Evolutionary conservation across 2,329 filamentous ascomycete species (phyloP), one percentile per base, ranked within the genome.

Genomic region (Colletotrichum sp.): DNA sequence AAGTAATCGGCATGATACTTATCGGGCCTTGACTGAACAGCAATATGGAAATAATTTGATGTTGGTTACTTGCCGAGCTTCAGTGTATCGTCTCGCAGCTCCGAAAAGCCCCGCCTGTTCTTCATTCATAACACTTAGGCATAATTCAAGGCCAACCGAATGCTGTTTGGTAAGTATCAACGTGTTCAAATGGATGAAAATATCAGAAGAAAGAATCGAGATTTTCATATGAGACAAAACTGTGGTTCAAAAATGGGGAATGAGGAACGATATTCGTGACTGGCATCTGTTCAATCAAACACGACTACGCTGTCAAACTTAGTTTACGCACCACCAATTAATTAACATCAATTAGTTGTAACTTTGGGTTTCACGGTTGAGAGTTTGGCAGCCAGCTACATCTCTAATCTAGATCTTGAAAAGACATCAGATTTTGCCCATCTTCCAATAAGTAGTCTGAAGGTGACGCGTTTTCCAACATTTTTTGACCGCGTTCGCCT

Each of bases 201-300:
- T 0, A 49, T 13, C 44, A 21, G 18, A 0, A n/a, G 0, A 21
- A 0, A 1, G 18, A 52, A 6, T 2, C 10, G 1, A 21, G 12
- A 52, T 1, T 52, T n/a, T 13, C n/a, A 52, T 21, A 21, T 13
- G 8, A 21, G n/a, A 21, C 10, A 13, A 13, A 52, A 12, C 0
- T 1, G 6, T 21, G 2, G 1, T 21, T 49, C 5, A 13, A 4
- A 7, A 13, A 49, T 21, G 44, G 18, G 18, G 6, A 7, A 21
- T 13, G 6, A 52, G n/a, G 12, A 0, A 21, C 44, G 5, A 6
- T 36, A 21, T 21, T 21, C n/a, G 16, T 13, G 0, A 0, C 10
- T 52, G 1, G 10, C 44, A 52, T 21, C 10, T 21, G 10, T 21
- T 8, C n/a, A 49, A 1, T 49, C 18, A 49, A 2, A 13, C 6